phyloP scores from a whole-genome alignment of 768 basidiomycete species.

The Epithele typhae region DNA sequence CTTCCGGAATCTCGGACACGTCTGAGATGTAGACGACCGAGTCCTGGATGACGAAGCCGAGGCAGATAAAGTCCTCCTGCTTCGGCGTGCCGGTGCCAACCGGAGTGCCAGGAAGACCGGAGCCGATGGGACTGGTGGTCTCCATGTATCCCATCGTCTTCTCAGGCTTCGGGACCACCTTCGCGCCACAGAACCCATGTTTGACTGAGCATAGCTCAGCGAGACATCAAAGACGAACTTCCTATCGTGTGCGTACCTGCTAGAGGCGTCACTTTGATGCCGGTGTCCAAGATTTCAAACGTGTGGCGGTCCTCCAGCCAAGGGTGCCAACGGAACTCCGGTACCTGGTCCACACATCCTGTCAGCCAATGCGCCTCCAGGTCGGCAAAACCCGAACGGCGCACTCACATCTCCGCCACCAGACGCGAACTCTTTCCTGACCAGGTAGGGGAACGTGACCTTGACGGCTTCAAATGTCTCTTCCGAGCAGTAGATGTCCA shows the following conservation, averaged over 20 bases:
- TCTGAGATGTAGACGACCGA: constrained; percentile 78
- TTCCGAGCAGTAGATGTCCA: constrained; percentile 70
- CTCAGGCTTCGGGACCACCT: constrained; percentile 3
- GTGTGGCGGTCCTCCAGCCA: constrained; percentile 66
- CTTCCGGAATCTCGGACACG: constrained; percentile 74
- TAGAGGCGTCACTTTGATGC: constrained; percentile 62
- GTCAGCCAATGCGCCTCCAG: not conserved
- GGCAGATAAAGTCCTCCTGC: constrained; percentile 41
- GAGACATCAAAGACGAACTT: not conserved
- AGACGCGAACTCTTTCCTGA: constrained; percentile 70
- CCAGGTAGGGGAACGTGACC: constrained; percentile 77
- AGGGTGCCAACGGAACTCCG: constrained; percentile 72
- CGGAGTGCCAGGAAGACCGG: constrained; percentile 18
- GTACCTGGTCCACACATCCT: constrained; percentile 46
- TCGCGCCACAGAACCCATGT: constrained; percentile 58
- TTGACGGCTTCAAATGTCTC: constrained; percentile 64
- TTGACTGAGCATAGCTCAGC: constrained; percentile 43
- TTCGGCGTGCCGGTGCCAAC: constrained; percentile 2
- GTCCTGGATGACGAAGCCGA: constrained; percentile 67
- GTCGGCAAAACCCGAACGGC: not conserved
- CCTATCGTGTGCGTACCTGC: constrained; percentile 36
- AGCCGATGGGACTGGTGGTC: constrained; percentile 21
- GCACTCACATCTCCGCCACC: constrained; percentile 68
- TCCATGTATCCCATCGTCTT: too few species aligned
- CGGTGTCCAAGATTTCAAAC: constrained; percentile 65